A percentile compares a stretch with the other conserved stretches of the same genome.
Evolutionary conservation across 768 basidiomycete genomes (phyloP).

Genomic region (Auriscalpium orientale): DNA sequence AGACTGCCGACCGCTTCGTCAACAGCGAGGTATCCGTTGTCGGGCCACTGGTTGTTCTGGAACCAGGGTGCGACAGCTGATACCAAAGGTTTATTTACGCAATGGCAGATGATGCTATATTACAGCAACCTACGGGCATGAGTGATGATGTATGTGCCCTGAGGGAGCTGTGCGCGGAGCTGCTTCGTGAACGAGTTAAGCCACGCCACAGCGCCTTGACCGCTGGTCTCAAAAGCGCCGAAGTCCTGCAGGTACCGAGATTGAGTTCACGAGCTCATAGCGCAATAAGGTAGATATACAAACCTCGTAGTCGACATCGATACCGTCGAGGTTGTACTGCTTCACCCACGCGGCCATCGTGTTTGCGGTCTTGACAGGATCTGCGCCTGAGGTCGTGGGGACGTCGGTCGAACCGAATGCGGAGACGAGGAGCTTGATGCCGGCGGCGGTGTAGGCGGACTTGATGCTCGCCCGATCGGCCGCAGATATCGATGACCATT

Average conservation of each 20-base stretch:
- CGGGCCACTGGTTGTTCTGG: conserved; percentile 26
- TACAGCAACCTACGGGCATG: conserved; percentile 25
- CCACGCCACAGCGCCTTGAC: conserved; percentile 44
- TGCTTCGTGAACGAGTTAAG: conserved; percentile 30
- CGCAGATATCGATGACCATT: conserved; percentile 35
- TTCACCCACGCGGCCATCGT: conserved; percentile 40
- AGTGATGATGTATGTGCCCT: conserved; percentile 28
- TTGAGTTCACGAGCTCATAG: not conserved
- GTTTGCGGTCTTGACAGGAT: conserved; percentile 33
- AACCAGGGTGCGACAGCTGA: conserved; percentile 18
- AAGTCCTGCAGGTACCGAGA: conserved; percentile 39
- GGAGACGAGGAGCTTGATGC: conserved; percentile 52
- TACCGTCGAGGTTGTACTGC: conserved; percentile 40
- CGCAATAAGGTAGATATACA: not conserved
- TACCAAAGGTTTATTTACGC: too few species aligned
- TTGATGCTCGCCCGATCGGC: conserved; percentile 34
- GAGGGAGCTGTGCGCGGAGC: conserved; percentile 28
- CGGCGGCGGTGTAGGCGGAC: conserved; percentile 43
- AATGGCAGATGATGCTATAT: not conserved
- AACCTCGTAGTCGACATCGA: conserved; percentile 46
- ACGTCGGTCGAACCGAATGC: conserved; percentile 41
- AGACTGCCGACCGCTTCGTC: conserved; percentile 31
- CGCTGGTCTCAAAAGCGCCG: conserved; percentile 44
- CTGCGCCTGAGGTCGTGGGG: conserved; percentile 34
- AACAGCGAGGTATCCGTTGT: conserved; percentile 35